Base-by-base conservation (phyloP, 2,329 filamentous ascomycete genomes). In the Pseudogymnoascus sp. region DNA sequence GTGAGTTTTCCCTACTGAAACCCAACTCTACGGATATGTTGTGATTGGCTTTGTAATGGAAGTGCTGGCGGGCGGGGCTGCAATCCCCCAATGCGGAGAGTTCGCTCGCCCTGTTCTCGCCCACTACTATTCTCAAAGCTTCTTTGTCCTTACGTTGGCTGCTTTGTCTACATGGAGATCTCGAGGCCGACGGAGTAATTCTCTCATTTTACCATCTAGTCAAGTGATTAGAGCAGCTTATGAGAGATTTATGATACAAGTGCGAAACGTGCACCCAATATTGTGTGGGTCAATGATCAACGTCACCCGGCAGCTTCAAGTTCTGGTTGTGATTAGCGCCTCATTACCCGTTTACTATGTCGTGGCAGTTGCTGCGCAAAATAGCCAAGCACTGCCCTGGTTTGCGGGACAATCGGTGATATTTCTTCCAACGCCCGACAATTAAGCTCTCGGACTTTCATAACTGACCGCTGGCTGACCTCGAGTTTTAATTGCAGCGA, bases 231-330 rank as follows among this genome's bases (percentile, higher is more conserved):
- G 46, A 31, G 15, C 26, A 31, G 9, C n/a, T 31, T 29, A 31
- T 56, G 50, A 33, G 50, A 56, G 50, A 56, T 56, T 56, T 56
- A 33, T 56, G 50, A 56, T 56, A 33, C 50, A 56, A 56, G 26
- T 19, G 29, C 50, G 50, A 56, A 33, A 56, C 50, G 33, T 56
- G 50, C 50, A 7, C 5, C 17, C 9, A 21, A n/a, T 56, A 56
- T 33, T 5, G 29, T 33, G 50, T 56, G 50, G 50, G n/a, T 26
- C 7, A 29, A 31, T 33, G 46, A 33, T 56, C 46, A 33, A 56
- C 50, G 50, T 56, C 50, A 33, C 29, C 29, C 50, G 19, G 29
- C 9, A 33, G 29, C 50, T 56, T 21, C 50, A 56, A 56, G 26
- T 33, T 56, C 29, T 56, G 50, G 50, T 56, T 56, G 29, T 13